Conservation (phyloP, 2,329 filamentous ascomycete species). For the Moelleriella libera region DNA sequence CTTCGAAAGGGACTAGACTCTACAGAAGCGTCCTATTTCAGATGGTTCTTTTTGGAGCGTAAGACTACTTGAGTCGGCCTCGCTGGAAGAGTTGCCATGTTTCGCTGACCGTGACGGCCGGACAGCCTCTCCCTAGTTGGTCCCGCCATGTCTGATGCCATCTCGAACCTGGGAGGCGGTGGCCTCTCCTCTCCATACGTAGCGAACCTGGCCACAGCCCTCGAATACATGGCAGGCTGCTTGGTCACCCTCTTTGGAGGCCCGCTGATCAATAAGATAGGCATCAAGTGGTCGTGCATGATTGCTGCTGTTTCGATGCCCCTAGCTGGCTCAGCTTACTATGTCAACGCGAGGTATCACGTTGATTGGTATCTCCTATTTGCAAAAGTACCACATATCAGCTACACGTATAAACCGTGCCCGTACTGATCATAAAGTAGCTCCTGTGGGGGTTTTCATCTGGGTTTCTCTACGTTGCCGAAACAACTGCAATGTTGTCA, state of each 20-base stretch:
- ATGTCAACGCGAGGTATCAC: not conserved
- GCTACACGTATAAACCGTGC: not conserved
- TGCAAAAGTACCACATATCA: not conserved
- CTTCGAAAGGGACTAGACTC: not conserved
- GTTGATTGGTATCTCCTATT: not conserved
- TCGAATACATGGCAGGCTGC: not conserved
- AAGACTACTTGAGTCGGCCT: not conserved
- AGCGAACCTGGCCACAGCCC: not conserved
- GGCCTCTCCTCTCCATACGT: not conserved
- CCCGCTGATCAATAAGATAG: not conserved
- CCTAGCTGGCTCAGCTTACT: not conserved
- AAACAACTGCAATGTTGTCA: not conserved
- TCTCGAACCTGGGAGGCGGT: not conserved
- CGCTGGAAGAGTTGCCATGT: not conserved
- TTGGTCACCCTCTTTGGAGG: not conserved
- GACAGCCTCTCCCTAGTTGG: not conserved
- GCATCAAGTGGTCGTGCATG: not conserved
- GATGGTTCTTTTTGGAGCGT: not conserved
- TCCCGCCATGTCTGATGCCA: not conserved
- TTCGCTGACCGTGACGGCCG: not conserved
- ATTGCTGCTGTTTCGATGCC: not conserved
- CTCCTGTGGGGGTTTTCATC: not conserved
- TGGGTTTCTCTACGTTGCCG: not conserved
- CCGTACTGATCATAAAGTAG: not conserved
- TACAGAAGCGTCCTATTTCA: not conserved